A percentile compares a stretch with the other conserved stretches of the same genome.
phyloP scores from a whole-genome alignment of 169 alveolate genomes.

The Cryptosporidium ryanae region DNA sequence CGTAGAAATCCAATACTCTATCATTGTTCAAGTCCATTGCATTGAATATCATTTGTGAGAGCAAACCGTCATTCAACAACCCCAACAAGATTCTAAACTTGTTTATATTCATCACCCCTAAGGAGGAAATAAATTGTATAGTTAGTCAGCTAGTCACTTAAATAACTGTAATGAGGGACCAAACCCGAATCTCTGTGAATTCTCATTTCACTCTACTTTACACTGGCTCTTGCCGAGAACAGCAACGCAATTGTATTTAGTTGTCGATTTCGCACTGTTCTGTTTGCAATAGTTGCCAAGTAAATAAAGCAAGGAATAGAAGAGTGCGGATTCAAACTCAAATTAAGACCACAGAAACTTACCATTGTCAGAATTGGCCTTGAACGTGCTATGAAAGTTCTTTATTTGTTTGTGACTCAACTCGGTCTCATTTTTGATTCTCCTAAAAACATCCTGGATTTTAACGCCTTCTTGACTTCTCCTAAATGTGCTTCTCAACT shows the following conservation, averaged over 20 bases:
- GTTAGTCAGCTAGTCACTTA: too few relatives aligned
- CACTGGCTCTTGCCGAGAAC: background rate
- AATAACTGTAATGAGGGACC: background rate
- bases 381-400: constrained; percentile 43
- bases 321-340: too few relatives aligned
- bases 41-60: constrained; percentile 79
- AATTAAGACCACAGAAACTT: background rate
- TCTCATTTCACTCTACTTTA: background rate
- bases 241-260: too few relatives aligned
- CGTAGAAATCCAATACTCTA: constrained; percentile 82
- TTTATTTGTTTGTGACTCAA: constrained; percentile 47
- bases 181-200: background rate
- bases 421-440: constrained; percentile 45
- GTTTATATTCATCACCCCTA: constrained; percentile 55
- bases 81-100: constrained; percentile 76
- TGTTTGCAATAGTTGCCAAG: too few relatives aligned
- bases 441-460: constrained; percentile 12
- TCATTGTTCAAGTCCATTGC: constrained; percentile 84
- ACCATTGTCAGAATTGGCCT: constrained; percentile 62
- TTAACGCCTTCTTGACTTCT: background rate
- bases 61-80: constrained; percentile 71
- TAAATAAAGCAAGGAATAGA: too few relatives aligned
- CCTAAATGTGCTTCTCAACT: background rate
- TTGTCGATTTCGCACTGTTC: too few relatives aligned
- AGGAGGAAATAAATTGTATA: background rate